Conservation (phyloP, 2,329 filamentous ascomycete genomes). For the Botrytis squamosa region DNA sequence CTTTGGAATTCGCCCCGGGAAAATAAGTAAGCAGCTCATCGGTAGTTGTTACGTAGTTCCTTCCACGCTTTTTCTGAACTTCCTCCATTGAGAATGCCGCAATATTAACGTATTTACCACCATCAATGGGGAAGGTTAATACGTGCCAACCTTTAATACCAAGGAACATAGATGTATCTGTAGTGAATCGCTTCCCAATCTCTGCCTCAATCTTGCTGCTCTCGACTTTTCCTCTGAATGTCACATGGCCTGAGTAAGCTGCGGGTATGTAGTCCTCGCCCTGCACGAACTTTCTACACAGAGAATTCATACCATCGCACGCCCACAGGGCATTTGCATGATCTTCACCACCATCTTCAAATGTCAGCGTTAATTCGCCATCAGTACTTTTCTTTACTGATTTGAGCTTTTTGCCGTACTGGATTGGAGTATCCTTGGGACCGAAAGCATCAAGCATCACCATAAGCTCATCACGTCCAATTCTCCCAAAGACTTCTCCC, state of each 20-base stretch:
- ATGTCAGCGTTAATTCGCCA: constrained; percentile 17
- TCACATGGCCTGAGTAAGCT: constrained; percentile 20
- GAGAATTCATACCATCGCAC: constrained; percentile 26
- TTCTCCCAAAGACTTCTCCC: constrained; percentile 17
- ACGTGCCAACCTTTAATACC: constrained; percentile 21
- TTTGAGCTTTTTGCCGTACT: constrained; percentile 20
- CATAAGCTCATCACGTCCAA: constrained; percentile 21
- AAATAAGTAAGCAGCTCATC: constrained; percentile 24
- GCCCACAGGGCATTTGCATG: constrained; percentile 21
- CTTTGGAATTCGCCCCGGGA: constrained; percentile 18
- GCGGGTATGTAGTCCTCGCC: constrained; percentile 20
- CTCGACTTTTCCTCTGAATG: constrained; percentile 16
- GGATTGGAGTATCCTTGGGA: constrained; percentile 1
- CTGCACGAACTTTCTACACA: constrained; percentile 23
- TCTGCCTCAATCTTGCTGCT: constrained; percentile 14
- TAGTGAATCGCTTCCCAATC: constrained; percentile 22
- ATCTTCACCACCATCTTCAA: constrained; percentile 22
- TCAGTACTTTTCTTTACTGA: constrained; percentile 7
- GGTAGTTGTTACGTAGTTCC: constrained; percentile 20
- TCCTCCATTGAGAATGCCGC: constrained; percentile 22
- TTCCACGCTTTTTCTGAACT: constrained; percentile 22
- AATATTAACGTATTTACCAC: constrained; percentile 20
- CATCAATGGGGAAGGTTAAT: constrained; percentile 22
- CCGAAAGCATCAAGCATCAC: constrained; percentile 22
- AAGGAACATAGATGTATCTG: constrained; percentile 24